Conservation (phyloP, 2,329 filamentous ascomycete species). For the Monilinia aucupariae region DNA sequence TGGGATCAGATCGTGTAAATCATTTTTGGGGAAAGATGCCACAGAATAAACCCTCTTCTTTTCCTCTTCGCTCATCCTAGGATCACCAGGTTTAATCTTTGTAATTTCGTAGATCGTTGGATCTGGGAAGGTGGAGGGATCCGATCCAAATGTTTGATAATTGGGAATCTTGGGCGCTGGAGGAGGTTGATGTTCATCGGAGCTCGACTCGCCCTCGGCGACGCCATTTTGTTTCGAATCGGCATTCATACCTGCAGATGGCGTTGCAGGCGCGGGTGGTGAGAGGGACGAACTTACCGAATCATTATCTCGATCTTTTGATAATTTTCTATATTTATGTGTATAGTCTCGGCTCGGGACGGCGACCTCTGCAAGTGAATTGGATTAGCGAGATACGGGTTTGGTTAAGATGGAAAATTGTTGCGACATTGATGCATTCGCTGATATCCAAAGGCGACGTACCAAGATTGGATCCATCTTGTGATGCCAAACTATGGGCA, state of each 20-base stretch:
- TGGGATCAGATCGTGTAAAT: conserved; percentile 78
- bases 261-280: conserved; percentile 46
- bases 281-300: conserved; percentile 57
- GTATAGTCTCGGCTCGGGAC: conserved; percentile 23
- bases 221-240: conserved; percentile 48
- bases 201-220: conserved; percentile 44
- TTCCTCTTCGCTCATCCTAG: conserved; percentile 77
- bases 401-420: not conserved
- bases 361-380: conserved; percentile 26
- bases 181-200: conserved; percentile 52
- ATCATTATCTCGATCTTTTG: conserved; percentile 38
- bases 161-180: conserved; percentile 54
- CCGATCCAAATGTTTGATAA: conserved; percentile 85
- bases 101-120: conserved; percentile 93
- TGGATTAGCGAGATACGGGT: not conserved
- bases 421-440: not conserved
- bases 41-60: conserved; percentile 86
- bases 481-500: conserved; percentile 56
- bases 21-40: conserved; percentile 70
- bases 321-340: conserved; percentile 17
- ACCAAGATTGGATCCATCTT: conserved; percentile 60
- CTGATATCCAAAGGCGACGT: conserved; percentile 27
- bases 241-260: conserved; percentile 47
- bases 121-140: conserved; percentile 85
- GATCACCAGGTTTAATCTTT: conserved; percentile 47